Evolutionary conservation across 2,329 filamentous ascomycete species (phyloP).

Genomic region (Calonectria pseudoreteaudii): DNA sequence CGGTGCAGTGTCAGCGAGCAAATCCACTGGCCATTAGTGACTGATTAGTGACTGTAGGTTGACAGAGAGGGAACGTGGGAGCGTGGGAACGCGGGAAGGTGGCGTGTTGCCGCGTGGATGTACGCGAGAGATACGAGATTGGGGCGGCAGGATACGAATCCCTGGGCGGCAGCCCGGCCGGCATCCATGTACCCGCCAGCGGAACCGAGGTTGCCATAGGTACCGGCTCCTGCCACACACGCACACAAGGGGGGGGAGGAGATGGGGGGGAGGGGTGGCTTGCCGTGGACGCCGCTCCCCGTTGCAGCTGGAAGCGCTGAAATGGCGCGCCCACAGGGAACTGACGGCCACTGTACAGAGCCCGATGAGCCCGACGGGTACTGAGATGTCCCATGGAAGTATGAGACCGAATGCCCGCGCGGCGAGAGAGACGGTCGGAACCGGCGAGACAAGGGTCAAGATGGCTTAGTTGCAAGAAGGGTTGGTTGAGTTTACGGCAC

Average conservation of each 20-base stretch:
- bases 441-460: constrained; percentile 14
- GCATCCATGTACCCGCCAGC: constrained; percentile 26
- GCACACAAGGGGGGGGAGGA: too few relatives aligned
- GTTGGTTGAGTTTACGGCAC: constrained; percentile 2
- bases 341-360: constrained; percentile 23
- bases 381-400: background rate
- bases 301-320: constrained; percentile 24
- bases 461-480: background rate
- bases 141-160: constrained; percentile 30
- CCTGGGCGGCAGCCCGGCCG: constrained; percentile 20
- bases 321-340: constrained; percentile 24
- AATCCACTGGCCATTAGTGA: constrained; percentile 21
- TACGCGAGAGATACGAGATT: constrained; percentile 39
- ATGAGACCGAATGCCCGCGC: background rate
- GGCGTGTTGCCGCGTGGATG: constrained; percentile 33
- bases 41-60: constrained; percentile 19
- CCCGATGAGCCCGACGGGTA: constrained; percentile 19
- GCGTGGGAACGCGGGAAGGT: constrained; percentile 27
- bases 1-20: constrained; percentile 26
- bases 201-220: constrained; percentile 34
- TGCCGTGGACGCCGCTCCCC: constrained; percentile 5
- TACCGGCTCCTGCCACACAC: constrained; percentile 25
- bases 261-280: constrained; percentile 16
- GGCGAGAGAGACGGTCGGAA: constrained; percentile 10
- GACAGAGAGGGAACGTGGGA: constrained; percentile 19